Evolutionary conservation across 2,329 filamentous ascomycete species (phyloP).

Genomic region (Phyllosticta citrichinensis): DNA sequence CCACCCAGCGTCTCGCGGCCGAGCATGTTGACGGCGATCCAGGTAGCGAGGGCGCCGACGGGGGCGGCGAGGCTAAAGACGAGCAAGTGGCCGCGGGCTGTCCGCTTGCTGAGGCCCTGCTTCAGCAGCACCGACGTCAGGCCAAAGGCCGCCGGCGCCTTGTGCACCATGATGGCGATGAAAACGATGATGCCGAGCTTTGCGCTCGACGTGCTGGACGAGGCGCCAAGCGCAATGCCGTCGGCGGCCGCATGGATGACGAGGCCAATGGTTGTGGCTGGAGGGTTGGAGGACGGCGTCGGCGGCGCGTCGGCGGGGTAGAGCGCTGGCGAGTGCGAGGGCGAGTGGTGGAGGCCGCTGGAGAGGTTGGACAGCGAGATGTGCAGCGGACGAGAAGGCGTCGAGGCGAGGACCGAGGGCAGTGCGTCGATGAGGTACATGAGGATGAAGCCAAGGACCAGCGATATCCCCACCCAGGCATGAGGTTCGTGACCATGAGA

Average conservation of each 20-base stretch:
- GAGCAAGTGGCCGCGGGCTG: conserved; percentile 72
- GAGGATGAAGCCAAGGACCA: conserved; percentile 81
- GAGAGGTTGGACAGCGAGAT: conserved; percentile 80
- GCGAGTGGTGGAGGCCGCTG: conserved; percentile 35
- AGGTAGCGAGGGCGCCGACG: conserved; percentile 73
- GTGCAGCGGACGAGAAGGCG: conserved; percentile 63
- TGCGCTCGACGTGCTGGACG: conserved; percentile 51
- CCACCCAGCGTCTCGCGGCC: conserved; percentile 50
- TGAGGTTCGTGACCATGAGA: conserved; percentile 43
- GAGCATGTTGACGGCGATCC: conserved; percentile 64
- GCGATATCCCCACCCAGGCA: conserved; percentile 77
- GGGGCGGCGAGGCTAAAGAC: conserved; percentile 90
- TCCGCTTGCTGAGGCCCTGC: conserved; percentile 80
- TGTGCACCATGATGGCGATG: conserved; percentile 93
- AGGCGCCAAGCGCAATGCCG: conserved; percentile 90
- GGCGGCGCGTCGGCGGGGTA: conserved; percentile 19
- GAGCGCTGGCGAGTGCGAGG: conserved; percentile 17
- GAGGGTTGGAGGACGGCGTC: conserved; percentile 24
- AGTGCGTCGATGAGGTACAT: conserved; percentile 85
- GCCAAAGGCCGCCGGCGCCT: conserved; percentile 90
- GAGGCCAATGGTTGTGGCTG: conserved; percentile 67
- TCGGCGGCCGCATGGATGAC: conserved; percentile 94
- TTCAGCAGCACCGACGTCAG: conserved; percentile 83
- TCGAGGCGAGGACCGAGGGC: conserved; percentile 34
- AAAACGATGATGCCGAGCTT: conserved; percentile 81